A percentile compares a stretch with the other conserved stretches of the same genome.
Conservation (phyloP, 2,329 filamentous ascomycete genomes). For the Talaromyces piceae region DNA sequence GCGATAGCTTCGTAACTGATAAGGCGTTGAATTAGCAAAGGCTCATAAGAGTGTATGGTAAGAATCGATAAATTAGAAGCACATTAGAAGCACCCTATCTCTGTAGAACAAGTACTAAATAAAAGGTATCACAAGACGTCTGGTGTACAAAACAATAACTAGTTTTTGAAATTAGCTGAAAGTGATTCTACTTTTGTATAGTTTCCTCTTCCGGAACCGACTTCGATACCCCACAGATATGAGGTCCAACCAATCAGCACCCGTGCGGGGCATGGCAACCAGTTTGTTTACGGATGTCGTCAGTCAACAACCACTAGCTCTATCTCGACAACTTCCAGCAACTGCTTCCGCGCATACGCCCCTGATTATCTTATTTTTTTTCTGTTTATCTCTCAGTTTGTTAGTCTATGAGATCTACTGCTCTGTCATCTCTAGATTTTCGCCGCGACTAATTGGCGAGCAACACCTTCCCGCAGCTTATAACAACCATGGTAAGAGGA, state of each 20-base stretch:
- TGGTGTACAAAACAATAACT: too few species aligned
- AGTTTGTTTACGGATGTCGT: neutral
- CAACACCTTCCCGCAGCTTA: neutral
- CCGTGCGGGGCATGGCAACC: neutral
- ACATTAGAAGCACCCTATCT: too few species aligned
- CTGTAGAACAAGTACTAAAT: too few species aligned
- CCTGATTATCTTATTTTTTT: neutral
- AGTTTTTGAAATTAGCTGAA: too few species aligned
- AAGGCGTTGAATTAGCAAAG: too few species aligned
- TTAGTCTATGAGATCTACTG: too few species aligned
- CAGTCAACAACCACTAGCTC: neutral
- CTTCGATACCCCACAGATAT: neutral
- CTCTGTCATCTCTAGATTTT: neutral
- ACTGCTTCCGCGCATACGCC: neutral
- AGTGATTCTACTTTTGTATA: too few species aligned
- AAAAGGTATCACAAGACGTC: neutral
- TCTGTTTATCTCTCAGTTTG: too few species aligned
- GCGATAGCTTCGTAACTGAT: too few species aligned
- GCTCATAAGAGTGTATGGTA: too few species aligned
- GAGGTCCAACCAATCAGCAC: neutral
- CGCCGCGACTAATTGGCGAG: neutral
- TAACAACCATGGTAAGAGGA: neutral
- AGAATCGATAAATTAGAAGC: too few species aligned
- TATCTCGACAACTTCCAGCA: neutral
- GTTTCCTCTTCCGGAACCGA: neutral